Evolutionary conservation across 768 basidiomycete species (phyloP).

Genomic region (Pilatotrama ljubarskyi): DNA sequence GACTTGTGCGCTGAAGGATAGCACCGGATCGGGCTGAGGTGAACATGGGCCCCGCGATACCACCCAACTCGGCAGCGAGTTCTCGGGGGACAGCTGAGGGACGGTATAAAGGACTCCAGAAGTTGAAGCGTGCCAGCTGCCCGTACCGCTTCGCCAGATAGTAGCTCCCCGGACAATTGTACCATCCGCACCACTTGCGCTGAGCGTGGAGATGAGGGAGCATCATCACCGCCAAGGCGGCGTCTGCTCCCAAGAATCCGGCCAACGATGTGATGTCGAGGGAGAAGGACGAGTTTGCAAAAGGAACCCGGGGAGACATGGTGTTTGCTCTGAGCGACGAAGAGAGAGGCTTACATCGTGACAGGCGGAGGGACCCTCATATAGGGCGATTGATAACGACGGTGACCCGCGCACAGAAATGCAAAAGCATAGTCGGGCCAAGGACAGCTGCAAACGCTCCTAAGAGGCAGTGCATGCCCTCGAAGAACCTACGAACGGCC

Average conservation of each 20-base stretch:
- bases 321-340: not conserved
- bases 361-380: too few relatives aligned
- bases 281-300: not conserved
- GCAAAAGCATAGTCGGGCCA: too few relatives aligned
- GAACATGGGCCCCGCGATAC: not conserved
- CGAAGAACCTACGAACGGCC: too few relatives aligned
- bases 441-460: too few relatives aligned
- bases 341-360: not conserved
- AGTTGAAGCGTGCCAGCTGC: slow-evolving; percentile 5
- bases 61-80: not conserved
- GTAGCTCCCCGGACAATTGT: slow-evolving; percentile 16
- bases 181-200: slow-evolving; percentile 17
- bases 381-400: too few relatives aligned
- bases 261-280: slow-evolving; percentile 10
- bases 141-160: slow-evolving; percentile 13
- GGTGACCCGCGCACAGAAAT: too few relatives aligned
- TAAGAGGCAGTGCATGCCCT: too few relatives aligned
- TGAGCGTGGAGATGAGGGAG: slow-evolving; percentile 7
- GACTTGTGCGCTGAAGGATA: not conserved
- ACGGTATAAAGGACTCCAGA: slow-evolving; percentile 6
- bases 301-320: not conserved
- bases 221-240: slow-evolving; percentile 13
- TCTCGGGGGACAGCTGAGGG: not conserved
- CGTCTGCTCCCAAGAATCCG: slow-evolving; percentile 15
- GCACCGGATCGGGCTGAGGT: not conserved